phyloP scores from a whole-genome alignment of 2,329 filamentous ascomycete species.

The Beauveria sp. region DNA sequence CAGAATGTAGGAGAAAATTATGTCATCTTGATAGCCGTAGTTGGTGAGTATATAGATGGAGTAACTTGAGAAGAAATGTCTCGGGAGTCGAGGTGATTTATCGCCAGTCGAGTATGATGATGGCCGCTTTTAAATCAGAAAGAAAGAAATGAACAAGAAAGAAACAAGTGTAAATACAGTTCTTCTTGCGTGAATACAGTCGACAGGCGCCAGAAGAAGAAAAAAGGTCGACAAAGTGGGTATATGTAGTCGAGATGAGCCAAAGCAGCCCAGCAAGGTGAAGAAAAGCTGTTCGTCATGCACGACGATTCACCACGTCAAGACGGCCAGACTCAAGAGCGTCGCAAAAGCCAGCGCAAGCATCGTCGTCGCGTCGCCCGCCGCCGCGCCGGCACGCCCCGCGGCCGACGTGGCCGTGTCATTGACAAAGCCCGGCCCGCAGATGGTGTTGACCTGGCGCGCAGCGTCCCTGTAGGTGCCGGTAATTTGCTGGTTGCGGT shows the following conservation, averaged over 20 bases:
- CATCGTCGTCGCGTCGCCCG: background rate
- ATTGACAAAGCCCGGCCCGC: slow-evolving; percentile 52
- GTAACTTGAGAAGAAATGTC: background rate
- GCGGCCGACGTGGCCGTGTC: slow-evolving; percentile 24
- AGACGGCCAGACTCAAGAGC: background rate
- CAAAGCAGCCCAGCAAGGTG: background rate
- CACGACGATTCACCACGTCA: background rate
- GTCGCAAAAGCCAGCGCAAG: slow-evolving; percentile 4
- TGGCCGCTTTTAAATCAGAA: no score
- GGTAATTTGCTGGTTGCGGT: slow-evolving; percentile 58
- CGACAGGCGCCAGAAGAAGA: background rate
- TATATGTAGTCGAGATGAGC: background rate
- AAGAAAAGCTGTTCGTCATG: background rate
- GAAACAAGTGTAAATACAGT: background rate
- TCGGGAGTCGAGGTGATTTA: background rate
- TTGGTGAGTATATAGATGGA: background rate
- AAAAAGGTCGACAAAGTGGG: background rate
- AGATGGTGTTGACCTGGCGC: slow-evolving; percentile 60
- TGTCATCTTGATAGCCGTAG: background rate
- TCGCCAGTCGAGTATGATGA: background rate
- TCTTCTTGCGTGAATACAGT: background rate
- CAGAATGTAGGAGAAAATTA: background rate
- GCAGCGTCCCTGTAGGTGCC: slow-evolving; percentile 66
- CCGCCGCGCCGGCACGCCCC: background rate
- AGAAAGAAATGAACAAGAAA: background rate